These are phyloP conservation scores for Daldinia caldariorum DNA, from an alignment of 495 filamentous ascomycete genomes.

Conservation along the genomic window DNA sequence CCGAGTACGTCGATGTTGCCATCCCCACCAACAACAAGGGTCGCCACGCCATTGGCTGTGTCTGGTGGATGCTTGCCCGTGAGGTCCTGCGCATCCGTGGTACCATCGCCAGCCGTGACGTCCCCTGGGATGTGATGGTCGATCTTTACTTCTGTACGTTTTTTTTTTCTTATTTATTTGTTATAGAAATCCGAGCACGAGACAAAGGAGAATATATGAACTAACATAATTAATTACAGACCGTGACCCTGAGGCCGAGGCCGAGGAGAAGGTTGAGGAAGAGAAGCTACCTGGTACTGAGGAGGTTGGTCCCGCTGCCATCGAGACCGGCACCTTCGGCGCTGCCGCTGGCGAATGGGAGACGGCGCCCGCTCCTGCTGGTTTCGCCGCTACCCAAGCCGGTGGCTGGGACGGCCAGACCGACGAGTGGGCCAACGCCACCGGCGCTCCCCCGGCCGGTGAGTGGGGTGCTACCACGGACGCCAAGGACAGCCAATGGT, in stretches of 20 bases:
- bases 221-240: constrained; percentile 57
- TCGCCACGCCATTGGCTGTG: constrained; percentile 94
- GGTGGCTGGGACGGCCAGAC: constrained; percentile 76
- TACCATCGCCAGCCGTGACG: constrained; percentile 91
- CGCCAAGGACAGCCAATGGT: constrained; percentile 71
- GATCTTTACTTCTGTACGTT: constrained; percentile 94
- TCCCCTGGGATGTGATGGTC: constrained; percentile 97
- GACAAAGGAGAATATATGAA: background rate
- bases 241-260: constrained; percentile 98
- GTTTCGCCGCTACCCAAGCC: constrained; percentile 71
- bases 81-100: constrained; percentile 98
- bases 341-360: constrained; percentile 73
- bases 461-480: constrained; percentile 74
- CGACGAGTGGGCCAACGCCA: constrained; percentile 57
- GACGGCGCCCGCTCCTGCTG: constrained; percentile 63
- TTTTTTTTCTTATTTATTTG: constrained; percentile 17
- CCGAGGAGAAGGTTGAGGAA: constrained; percentile 84
- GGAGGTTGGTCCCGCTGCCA: constrained; percentile 80
- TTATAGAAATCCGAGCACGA: constrained; percentile 16
- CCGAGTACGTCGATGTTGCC: constrained; percentile 98
- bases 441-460: constrained; percentile 60
- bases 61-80: constrained; percentile 99
- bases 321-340: constrained; percentile 80
- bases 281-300: constrained; percentile 79
- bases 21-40: constrained; percentile 99